Evolutionary conservation across 1,284 basidiomycete genomes (phyloP).

Genomic region (Cutaneotrichosporon sp.): DNA sequence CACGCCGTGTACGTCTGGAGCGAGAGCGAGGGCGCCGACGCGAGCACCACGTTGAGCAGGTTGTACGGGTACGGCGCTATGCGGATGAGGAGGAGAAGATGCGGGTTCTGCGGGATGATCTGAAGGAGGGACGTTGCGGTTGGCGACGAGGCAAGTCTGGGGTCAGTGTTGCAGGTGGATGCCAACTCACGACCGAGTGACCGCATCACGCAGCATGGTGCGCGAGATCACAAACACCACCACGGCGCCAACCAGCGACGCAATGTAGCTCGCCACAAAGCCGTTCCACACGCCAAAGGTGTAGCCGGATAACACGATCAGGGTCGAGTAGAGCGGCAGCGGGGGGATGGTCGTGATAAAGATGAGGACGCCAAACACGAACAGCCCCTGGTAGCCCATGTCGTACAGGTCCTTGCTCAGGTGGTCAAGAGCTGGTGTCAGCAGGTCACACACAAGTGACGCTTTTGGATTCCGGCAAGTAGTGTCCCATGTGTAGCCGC

Average conservation of each 20-base stretch:
- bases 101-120: conserved; percentile 49
- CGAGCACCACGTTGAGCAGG: conserved; percentile 59
- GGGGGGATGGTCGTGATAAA: conserved; percentile 55
- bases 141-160: conserved; percentile 41
- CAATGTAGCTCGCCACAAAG: conserved; percentile 57
- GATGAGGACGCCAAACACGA: conserved; percentile 52
- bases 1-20: conserved; percentile 56
- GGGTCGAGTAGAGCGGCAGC: conserved; percentile 58
- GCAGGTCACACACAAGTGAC: background rate
- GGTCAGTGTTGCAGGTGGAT: background rate
- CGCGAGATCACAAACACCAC: conserved; percentile 55
- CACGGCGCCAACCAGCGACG: conserved; percentile 55
- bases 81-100: conserved; percentile 58
- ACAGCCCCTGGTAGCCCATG: conserved; percentile 45
- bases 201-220: conserved; percentile 41
- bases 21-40: conserved; percentile 55
- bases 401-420: conserved; percentile 44
- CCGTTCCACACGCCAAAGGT: conserved; percentile 57
- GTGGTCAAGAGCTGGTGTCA: conserved; percentile 41
- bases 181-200: conserved; percentile 39
- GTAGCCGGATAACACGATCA: conserved; percentile 58
- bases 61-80: conserved; percentile 59
- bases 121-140: conserved; percentile 45
- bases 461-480: background rate
- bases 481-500: background rate